Conservation (phyloP, 2,329 filamentous ascomycete genomes). For the Aspergillus pseudoglaucus region DNA sequence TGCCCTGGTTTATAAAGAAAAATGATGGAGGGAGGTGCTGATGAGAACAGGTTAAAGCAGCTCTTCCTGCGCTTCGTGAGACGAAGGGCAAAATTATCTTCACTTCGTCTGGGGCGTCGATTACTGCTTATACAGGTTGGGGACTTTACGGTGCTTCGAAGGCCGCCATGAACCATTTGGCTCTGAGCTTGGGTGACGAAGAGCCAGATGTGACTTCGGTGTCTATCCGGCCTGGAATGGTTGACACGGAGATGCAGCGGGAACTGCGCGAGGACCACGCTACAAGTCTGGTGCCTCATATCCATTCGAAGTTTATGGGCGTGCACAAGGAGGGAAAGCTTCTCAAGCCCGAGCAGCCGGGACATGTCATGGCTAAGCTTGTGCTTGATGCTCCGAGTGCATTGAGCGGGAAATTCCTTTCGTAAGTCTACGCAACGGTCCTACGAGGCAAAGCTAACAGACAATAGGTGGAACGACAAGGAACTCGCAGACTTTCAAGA, state of each 20-base stretch:
- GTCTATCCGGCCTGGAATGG: conserved; percentile 28
- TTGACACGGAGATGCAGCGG: conserved; percentile 35
- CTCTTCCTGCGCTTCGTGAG: conserved; percentile 25
- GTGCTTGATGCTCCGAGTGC: conserved; percentile 58
- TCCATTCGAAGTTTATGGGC: conserved; percentile 59
- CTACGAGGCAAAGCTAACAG: conserved; percentile 16
- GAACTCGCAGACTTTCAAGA: conserved; percentile 39
- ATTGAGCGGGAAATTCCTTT: conserved; percentile 68
- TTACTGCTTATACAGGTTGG: conserved; percentile 28
- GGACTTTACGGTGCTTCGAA: conserved; percentile 32
- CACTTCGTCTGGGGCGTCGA: conserved; percentile 30
- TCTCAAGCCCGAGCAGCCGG: conserved; percentile 75
- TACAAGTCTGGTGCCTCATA: conserved; percentile 51
- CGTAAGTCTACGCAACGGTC: conserved; percentile 19
- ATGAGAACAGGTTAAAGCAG: conserved; percentile 21
- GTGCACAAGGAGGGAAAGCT: conserved; percentile 66
- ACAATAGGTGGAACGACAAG: conserved; percentile 41
- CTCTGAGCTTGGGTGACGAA: conserved; percentile 23
- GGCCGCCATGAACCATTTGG: conserved; percentile 30
- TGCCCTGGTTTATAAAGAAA: conserved; percentile 2
- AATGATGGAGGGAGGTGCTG: not conserved
- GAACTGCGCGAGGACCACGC: conserved; percentile 68
- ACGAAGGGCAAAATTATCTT: conserved; percentile 31
- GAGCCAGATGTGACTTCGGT: conserved; percentile 22
- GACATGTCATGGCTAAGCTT: conserved; percentile 76